Conservation (phyloP, 768 basidiomycete species). For the Dentipellis fragilis region DNA sequence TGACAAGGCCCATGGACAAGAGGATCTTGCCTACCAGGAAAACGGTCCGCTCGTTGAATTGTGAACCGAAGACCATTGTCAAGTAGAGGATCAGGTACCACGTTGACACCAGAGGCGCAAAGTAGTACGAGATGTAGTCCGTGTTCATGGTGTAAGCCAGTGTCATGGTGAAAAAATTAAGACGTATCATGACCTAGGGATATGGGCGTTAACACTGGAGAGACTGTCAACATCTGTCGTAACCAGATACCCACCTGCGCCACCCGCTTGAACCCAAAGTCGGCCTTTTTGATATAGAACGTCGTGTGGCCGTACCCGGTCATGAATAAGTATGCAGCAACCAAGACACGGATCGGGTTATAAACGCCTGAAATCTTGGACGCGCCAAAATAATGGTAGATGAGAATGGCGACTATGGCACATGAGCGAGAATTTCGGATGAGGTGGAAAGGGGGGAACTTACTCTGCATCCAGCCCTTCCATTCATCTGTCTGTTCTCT, state of each 20-base stretch:
- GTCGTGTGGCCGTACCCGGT: slow-evolving; percentile 86
- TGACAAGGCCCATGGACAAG: slow-evolving; percentile 51
- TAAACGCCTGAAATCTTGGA: slow-evolving; percentile 90
- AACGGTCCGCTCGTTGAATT: slow-evolving; percentile 57
- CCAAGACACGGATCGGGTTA: slow-evolving; percentile 81
- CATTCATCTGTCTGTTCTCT: slow-evolving; percentile 93
- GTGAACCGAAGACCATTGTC: slow-evolving; percentile 63
- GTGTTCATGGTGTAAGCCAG: slow-evolving; percentile 90
- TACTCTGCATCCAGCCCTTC: slow-evolving; percentile 99
- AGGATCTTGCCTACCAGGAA: slow-evolving; percentile 68
- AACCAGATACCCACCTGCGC: slow-evolving; percentile 42
- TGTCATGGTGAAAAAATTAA: slow-evolving; percentile 75
- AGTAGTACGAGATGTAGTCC: slow-evolving; percentile 86
- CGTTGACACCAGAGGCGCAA: slow-evolving; percentile 81
- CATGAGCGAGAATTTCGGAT: background rate
- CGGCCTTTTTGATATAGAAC: slow-evolving; percentile 84
- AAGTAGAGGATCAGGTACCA: slow-evolving; percentile 84
- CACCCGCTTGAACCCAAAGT: slow-evolving; percentile 72
- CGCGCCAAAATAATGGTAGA: slow-evolving; percentile 88
- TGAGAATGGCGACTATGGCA: slow-evolving; percentile 68
- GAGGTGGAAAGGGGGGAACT: slow-evolving; percentile 17
- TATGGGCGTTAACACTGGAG: background rate
- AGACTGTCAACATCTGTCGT: slow-evolving; percentile 3
- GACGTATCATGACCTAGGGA: slow-evolving; percentile 58
- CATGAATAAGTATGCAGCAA: slow-evolving; percentile 89